Evolutionary conservation across 148 eudicot species (phyloP), one percentile per base, ranked within the genome.

Genomic region (Amaranthus hypochondriacus): DNA sequence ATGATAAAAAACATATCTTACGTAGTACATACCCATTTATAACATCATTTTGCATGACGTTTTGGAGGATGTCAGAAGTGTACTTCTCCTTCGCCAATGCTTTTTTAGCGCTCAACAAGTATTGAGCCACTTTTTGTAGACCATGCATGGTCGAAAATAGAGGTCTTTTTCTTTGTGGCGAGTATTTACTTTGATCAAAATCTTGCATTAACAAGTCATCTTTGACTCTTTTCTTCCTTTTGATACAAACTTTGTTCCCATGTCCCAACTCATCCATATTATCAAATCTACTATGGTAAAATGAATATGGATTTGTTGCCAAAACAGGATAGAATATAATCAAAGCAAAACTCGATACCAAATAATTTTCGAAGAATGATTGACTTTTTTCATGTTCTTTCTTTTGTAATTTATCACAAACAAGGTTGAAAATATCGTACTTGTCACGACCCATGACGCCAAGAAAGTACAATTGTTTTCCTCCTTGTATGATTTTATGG

Each of bases 401-500:
- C 13, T 13, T 9, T 14, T 9, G 3, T 11, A 4, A 43, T 7
- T 5, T 63, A 21, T 51, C 73, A 59, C 48, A 62, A 10, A 62
- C 50, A 39, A 48, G 47, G 49, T 52, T 73, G 42, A 60, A 62
- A 21, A 72, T 50, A 48, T 72, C 70, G 4, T 62, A 49, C 1
- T 11, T 54, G 51, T 73, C 44, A 51, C 70, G 21, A 66, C 77
- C 70, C 9, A 74, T 68, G 4, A 74, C 43, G 44, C 69, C 70
- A 57, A 77, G 80, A 46, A 77, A 72, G 68, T 72, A 72, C 54
- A 77, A 52, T 14, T 77, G 75, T 14, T 65, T 72, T 42, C 80
- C 76, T 8, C 54, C 69, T 7, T 46, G 55, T 50, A 49, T 21
- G 13, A 78, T 72, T 39, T 61, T 55, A 12, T 48, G 4, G 6